Evolutionary conservation across 352 stramenopile genomes (phyloP), one percentile per base, ranked within the genome.

Genomic region (Saprolegnia parasitica): DNA sequence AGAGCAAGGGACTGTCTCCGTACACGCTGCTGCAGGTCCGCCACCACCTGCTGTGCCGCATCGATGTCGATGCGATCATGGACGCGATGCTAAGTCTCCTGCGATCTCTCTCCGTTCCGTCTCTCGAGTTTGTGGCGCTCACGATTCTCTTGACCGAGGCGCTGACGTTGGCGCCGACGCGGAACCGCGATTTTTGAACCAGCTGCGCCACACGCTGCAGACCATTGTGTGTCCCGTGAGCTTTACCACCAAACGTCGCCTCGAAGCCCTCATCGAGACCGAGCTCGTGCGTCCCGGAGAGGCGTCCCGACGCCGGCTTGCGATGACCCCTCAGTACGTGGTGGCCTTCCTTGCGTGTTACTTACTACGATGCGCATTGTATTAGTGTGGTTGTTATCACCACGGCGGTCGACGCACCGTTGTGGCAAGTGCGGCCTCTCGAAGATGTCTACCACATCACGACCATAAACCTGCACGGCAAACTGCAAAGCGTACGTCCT

Each of bases 211-310:
- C 9, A 24, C 52, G 11, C 35, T 35, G 4, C 11, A 15, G 10
- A 20, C 13, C 1, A 1, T 60, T 8, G 35, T 60, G 24, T 60
- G 52, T 24, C 52, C 52, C 24, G 35, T 24, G 13, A 42, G 11
- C 52, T 42, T 77, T 65, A 60, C 73, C 72, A 21, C 70, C 71
- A 26, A 67, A 58, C 16, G 70, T 73, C 35, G 62, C 66, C 16
- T 75, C 39, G 40, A 66, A 15, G 16, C 26, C 29, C 4, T 65
- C 46, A 32, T 71, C 26, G 6, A 23, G 26, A 26, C 61, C 66
- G 15, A 77, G 54, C n/a, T 71, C 75, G n/a, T 58, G 73, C 11
- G 75, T 37, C 73, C 73, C 73, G 29, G 52, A 2, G 13, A 49
- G 13, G 42, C 42, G 42, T 49, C 11, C 42, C 42, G 42, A 15